Evolutionary conservation across 2,329 filamentous ascomycete species (phyloP).

Genomic region (Thelonectria olida): DNA sequence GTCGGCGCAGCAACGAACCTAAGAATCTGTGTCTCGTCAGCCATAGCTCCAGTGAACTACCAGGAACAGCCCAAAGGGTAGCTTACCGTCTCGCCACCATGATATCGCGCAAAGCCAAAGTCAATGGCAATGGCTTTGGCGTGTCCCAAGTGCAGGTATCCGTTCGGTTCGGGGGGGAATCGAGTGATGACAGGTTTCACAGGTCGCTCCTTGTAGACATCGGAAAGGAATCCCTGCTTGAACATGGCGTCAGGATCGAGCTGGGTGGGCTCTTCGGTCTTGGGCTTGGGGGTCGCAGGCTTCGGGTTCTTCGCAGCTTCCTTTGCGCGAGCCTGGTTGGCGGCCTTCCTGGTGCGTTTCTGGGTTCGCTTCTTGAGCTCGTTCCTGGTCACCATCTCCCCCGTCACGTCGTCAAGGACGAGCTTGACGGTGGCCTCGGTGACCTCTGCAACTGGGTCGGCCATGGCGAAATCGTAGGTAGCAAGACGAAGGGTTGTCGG

Average conservation of each 20-base stretch:
- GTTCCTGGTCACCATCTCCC: slow-evolving; percentile 72
- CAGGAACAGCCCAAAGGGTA: background rate
- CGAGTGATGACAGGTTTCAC: slow-evolving; percentile 71
- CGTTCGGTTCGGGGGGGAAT: slow-evolving; percentile 90
- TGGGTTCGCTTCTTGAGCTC: slow-evolving; percentile 69
- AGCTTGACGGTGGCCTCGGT: slow-evolving; percentile 58
- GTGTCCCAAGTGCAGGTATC: slow-evolving; percentile 92
- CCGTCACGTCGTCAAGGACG: slow-evolving; percentile 69
- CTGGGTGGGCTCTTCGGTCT: slow-evolving; percentile 52
- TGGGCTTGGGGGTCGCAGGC: slow-evolving; percentile 52
- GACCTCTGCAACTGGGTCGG: slow-evolving; percentile 39
- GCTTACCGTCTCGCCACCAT: slow-evolving; percentile 70
- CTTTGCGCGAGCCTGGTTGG: slow-evolving; percentile 59
- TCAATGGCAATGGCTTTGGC: slow-evolving; percentile 96
- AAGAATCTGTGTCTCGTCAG: slow-evolving; percentile 40
- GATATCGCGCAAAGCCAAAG: slow-evolving; percentile 90
- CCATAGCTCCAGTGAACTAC: background rate
- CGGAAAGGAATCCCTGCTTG: slow-evolving; percentile 78
- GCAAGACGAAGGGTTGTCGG: background rate
- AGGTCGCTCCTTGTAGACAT: slow-evolving; percentile 76
- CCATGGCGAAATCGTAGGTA: slow-evolving; percentile 26
- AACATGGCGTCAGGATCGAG: slow-evolving; percentile 76
- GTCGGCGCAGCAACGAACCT: slow-evolving; percentile 32
- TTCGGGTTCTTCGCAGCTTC: slow-evolving; percentile 43
- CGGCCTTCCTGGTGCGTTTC: slow-evolving; percentile 67